Conservation (phyloP, 2,329 filamentous ascomycete species). For the Stachybotrys echinatus region DNA sequence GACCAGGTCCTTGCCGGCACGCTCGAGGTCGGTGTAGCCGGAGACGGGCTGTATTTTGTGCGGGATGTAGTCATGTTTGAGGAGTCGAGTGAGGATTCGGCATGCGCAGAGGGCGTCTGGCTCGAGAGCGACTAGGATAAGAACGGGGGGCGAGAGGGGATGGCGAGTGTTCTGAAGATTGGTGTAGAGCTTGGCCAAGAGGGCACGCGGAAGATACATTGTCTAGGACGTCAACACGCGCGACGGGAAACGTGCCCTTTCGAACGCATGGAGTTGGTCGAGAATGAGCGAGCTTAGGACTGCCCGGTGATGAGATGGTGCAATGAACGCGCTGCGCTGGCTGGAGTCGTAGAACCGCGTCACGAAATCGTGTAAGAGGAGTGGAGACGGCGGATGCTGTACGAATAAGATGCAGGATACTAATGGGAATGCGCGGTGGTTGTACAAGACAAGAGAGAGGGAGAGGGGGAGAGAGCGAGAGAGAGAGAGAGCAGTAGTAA, state of each 20-base stretch:
- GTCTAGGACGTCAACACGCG: constrained; percentile 21
- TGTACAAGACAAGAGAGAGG: no score
- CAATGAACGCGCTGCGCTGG: no score
- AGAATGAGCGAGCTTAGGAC: no score
- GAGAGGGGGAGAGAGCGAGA: no score
- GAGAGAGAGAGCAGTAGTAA: no score
- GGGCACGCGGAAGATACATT: constrained; percentile 92
- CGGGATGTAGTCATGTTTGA: constrained; percentile 95
- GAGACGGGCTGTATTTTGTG: constrained; percentile 96
- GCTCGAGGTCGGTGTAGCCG: constrained; percentile 84
- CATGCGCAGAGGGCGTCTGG: constrained; percentile 94
- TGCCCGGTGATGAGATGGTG: no score
- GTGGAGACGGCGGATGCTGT: no score
- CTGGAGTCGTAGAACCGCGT: no score
- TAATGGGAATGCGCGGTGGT: no score
- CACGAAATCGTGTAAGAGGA: no score
- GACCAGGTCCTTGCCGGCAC: constrained; percentile 73
- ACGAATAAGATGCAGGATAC: no score
- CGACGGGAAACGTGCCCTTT: constrained; percentile 11
- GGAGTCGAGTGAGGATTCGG: constrained; percentile 84
- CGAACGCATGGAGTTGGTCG: constrained; percentile 20
- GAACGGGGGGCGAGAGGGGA: constrained; percentile 83
- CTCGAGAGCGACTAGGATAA: constrained; percentile 89
- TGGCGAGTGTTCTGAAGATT: constrained; percentile 84
- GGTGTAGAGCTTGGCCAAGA: constrained; percentile 86